Evolutionary conservation across 164 flowering plant genomes (phyloP), one percentile per base, ranked within the genome.

Genomic region (Vitis cinerea): DNA sequence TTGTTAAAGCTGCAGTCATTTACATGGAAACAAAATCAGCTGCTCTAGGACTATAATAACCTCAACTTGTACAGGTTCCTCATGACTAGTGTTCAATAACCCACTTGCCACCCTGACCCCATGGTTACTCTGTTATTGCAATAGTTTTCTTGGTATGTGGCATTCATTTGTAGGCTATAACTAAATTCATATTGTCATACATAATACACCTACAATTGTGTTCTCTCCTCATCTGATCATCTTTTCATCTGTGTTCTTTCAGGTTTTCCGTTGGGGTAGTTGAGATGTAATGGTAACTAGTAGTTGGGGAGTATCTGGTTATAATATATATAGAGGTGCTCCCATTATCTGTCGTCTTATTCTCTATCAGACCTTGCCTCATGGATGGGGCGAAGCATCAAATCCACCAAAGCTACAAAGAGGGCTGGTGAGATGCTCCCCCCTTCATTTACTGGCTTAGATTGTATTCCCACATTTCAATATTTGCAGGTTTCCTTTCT

Each of bases 241-340:
- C 6, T 27, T 59, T 59, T 50, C 17, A 3, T 5, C 9, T 19
- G 12, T 7, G 3, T 71, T 6, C n/a, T 72, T 72, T 54, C 75
- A 61, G 70, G 71, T 66, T 66, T 44, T 44, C 49, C 16, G 4
- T 64, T 9, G 55, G 29, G 56, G 56, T 37, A 27, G 51, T 48
- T 19, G 57, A 10, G 68, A 52, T 51, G 44, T 64, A 15, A 49
- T 47, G 16, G 47, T 9, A 54, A 30, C 30, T 44, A 61, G 55
- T 48, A 49, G 31, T 11, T 8, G 48, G 27, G 37, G 48, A 13
- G 59, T 55, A 10, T 63, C 27, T 48, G 50, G 30, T 14, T 14
- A 19, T 19, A 71, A 14, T 53, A n/a, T 65, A 4, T 31, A 10
- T 65, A 29, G 65, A 50, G 66, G 48, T 65, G 69, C 60, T 65